Percentiles rank a stretch among this genome's conserved stretches.
Evolutionary conservation across 306 rosid species (phyloP).

Genomic region (Cucurbita pepo): DNA sequence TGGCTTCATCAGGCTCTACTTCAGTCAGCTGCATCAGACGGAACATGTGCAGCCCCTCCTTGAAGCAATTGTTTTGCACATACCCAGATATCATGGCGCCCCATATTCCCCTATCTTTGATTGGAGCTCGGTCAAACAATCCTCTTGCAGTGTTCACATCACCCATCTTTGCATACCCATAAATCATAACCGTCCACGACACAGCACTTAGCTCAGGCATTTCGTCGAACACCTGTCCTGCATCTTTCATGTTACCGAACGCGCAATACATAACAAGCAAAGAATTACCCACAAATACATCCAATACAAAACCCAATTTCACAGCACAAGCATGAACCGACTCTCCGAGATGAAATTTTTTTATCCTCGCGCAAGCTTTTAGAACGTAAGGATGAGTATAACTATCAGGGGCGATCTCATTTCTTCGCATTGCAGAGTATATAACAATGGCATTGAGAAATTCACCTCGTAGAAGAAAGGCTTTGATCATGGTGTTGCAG

Average conservation of each 20-base stretch:
- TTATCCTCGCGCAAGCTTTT: conserved; percentile 34
- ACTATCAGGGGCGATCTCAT: conserved; percentile 30
- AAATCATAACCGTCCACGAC: conserved; percentile 62
- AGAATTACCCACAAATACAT: conserved; percentile 53
- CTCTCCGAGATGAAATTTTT: conserved; percentile 15
- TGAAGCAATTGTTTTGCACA: conserved; percentile 56
- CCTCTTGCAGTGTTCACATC: conserved; percentile 41
- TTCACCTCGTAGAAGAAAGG: conserved; percentile 21
- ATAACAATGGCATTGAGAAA: conserved; percentile 15
- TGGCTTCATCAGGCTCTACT: conserved; percentile 47
- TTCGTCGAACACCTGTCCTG: conserved; percentile 54
- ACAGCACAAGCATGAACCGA: conserved; percentile 40
- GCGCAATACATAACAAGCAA: conserved; percentile 28
- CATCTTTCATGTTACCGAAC: conserved; percentile 27
- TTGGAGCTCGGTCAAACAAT: conserved; percentile 55
- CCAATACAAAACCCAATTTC: conserved; percentile 38
- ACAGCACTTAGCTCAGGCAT: conserved; percentile 39
- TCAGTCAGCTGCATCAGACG: conserved; percentile 39
- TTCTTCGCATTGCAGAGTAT: conserved; percentile 22
- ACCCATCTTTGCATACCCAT: conserved; percentile 50
- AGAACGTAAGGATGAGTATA: conserved; percentile 57
- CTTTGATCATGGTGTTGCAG: conserved; percentile 45
- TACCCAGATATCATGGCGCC: conserved; percentile 86
- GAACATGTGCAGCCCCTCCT: conserved; percentile 53
- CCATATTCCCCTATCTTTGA: conserved; percentile 63